These are phyloP conservation scores for Kwoniella heveanensis DNA, from an alignment of 768 basidiomycete species.

Conservation along the genomic window DNA sequence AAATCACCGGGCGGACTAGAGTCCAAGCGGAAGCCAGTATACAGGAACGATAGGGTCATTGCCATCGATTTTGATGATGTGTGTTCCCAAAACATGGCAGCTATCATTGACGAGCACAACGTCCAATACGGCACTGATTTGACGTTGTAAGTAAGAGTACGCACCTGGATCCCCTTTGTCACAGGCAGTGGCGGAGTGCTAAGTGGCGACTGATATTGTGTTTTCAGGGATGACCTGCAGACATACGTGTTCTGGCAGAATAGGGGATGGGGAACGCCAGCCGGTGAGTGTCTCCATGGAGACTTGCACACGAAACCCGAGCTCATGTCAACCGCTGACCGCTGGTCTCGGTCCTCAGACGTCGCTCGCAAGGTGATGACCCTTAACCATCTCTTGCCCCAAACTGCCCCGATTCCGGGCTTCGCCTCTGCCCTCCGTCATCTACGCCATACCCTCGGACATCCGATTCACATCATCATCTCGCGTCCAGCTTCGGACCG, in stretches of 20 bases:
- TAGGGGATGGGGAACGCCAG: constrained; percentile 39
- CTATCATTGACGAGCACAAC: constrained; percentile 27
- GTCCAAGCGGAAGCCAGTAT: not conserved
- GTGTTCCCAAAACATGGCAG: constrained; percentile 29
- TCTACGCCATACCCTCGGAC: constrained; percentile 34
- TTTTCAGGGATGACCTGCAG: constrained; percentile 30
- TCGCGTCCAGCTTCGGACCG: constrained; percentile 27
- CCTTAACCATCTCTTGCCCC: constrained; percentile 27
- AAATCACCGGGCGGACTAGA: not conserved
- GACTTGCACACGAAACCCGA: too few relatives aligned
- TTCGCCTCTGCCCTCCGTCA: constrained; percentile 27
- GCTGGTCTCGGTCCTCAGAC: constrained; percentile 10
- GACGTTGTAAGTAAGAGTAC: constrained; percentile 38
- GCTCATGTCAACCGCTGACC: too few relatives aligned
- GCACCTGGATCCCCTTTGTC: too few relatives aligned
- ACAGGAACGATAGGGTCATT: constrained; percentile 32
- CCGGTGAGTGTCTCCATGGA: constrained; percentile 37
- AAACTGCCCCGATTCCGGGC: constrained; percentile 30
- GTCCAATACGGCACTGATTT: constrained; percentile 26
- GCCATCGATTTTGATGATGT: constrained; percentile 48
- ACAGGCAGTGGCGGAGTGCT: too few relatives aligned
- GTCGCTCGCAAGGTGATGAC: constrained; percentile 26
- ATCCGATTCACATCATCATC: constrained; percentile 50
- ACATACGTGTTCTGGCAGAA: constrained; percentile 39
- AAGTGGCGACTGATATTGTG: not conserved